Evolutionary conservation across 768 basidiomycete species (phyloP).

Genomic region (Calvatia gigantea): DNA sequence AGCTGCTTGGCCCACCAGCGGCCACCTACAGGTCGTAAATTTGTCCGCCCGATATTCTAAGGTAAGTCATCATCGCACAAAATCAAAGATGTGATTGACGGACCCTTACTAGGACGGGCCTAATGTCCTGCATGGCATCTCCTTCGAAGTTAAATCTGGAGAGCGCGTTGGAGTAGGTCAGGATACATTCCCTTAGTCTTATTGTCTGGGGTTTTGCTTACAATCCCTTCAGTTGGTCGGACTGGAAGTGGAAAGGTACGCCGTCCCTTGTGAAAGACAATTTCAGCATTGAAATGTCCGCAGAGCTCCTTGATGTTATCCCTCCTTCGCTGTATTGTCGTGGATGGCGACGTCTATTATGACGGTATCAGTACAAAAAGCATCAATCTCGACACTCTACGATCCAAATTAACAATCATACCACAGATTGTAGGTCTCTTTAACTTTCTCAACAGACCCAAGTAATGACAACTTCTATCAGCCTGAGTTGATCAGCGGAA

Average conservation of each 20-base stretch:
- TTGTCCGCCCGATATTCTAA: slow-evolving; percentile 48
- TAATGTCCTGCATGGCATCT: slow-evolving; percentile 42
- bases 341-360: slow-evolving; percentile 47
- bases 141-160: slow-evolving; percentile 51
- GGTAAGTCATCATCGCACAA: slow-evolving; percentile 8
- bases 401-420: slow-evolving; percentile 57
- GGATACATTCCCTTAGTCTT: not conserved
- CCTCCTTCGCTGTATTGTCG: slow-evolving; percentile 50
- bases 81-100: not conserved
- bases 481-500: slow-evolving; percentile 52
- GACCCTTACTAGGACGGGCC: slow-evolving; percentile 29
- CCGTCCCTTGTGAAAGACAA: not conserved
- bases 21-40: slow-evolving; percentile 47
- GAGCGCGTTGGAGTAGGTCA: slow-evolving; percentile 49
- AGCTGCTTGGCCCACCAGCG: slow-evolving; percentile 58
- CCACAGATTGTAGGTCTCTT: slow-evolving; percentile 27
- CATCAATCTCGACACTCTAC: slow-evolving; percentile 50
- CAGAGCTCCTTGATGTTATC: slow-evolving; percentile 33
- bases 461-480: slow-evolving; percentile 8
- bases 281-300: not conserved
- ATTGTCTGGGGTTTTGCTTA: not conserved
- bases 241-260: slow-evolving; percentile 24
- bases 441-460: not conserved
- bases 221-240: slow-evolving; percentile 17
- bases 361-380: slow-evolving; percentile 44